Evolutionary conservation across 345 rosid genomes (phyloP), one percentile per base, ranked within the genome.

Genomic region (Rhodamnia rubescens): DNA sequence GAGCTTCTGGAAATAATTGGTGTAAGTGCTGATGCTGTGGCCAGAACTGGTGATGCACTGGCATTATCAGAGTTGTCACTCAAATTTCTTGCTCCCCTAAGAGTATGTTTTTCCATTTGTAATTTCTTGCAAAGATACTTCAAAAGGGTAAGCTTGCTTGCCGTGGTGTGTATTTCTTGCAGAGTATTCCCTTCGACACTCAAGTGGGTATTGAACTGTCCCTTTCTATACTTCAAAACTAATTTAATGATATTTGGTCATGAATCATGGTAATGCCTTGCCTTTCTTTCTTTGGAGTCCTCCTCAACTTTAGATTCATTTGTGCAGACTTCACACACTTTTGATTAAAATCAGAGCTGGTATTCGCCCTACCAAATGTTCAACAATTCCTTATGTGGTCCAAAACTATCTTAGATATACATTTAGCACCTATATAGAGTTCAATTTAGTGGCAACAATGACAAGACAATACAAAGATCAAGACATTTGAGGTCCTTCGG

Each of bases 1-100:
- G 99, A 95, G 89, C 90, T 94, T 83, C 53, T 97, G 27, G 98
- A 97, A 84, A 91, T 87, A 83, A 91, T 94, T 40, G 98, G 98
- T 74, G 51, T 94, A 69, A 89, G 88, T 89, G 92, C 95, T 85
- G 96, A 96, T 83, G 93, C 87, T 53, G 93, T 95, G 86, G 97
- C 98, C 22, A 94, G 96, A 61, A 88, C 90, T 74, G 93, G 97
- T 75, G 90, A 92, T 57, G 93, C 97, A 61, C 88, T 95, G 69
- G 96, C 95, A 11, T 57, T 96, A 53, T 90, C 98, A 16, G 99
- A 96, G 85, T 87, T 94, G 83, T 91, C 95, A 6, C 89, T 96
- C 88, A 96, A 95, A 89, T 94, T 92, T 89, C 92, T 95, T n/a
- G 90, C 92, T 81, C 96, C 97, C 80, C 90, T 95, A 85, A 93